phyloP scores from a whole-genome alignment of 1,284 basidiomycete genomes.

The Trichosporon ovoides region DNA sequence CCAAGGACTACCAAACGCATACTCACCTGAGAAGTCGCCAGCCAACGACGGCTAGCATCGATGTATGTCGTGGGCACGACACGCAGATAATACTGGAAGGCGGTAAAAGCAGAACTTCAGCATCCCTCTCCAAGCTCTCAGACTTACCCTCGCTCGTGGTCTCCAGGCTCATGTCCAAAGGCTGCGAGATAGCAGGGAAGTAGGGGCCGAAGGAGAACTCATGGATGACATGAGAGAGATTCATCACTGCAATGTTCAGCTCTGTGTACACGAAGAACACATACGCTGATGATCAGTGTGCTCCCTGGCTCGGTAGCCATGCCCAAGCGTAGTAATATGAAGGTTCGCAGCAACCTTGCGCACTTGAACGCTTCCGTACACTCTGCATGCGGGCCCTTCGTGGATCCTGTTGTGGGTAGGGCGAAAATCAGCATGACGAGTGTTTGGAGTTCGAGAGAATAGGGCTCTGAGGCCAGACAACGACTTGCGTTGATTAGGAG shows the following conservation, averaged over 20 bases:
- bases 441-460: constrained; percentile 57
- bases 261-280: constrained; percentile 9
- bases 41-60: constrained; percentile 57
- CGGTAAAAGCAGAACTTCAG: constrained; percentile 64
- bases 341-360: constrained; percentile 90
- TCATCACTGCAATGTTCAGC: constrained; percentile 68
- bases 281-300: constrained; percentile 79
- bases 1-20: no score
- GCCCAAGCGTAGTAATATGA: constrained; percentile 85
- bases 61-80: constrained; percentile 94
- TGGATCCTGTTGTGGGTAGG: constrained; percentile 66
- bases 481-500: constrained; percentile 38
- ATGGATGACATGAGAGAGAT: constrained; percentile 89
- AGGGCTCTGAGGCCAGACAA: constrained; percentile 40
- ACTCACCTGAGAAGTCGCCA: constrained; percentile 60
- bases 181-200: constrained; percentile 93
- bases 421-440: constrained; percentile 54
- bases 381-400: constrained; percentile 68
- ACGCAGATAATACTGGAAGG: constrained; percentile 94
- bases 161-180: constrained; percentile 86
- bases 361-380: constrained; percentile 76
- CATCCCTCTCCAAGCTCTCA: not conserved
- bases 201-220: constrained; percentile 96
- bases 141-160: constrained; percentile 69
- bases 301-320: constrained; percentile 80